These are phyloP conservation scores for Fonsecaea multimorphosa DNA, from an alignment of 2,329 filamentous ascomycete species.

Conservation along the genomic window DNA sequence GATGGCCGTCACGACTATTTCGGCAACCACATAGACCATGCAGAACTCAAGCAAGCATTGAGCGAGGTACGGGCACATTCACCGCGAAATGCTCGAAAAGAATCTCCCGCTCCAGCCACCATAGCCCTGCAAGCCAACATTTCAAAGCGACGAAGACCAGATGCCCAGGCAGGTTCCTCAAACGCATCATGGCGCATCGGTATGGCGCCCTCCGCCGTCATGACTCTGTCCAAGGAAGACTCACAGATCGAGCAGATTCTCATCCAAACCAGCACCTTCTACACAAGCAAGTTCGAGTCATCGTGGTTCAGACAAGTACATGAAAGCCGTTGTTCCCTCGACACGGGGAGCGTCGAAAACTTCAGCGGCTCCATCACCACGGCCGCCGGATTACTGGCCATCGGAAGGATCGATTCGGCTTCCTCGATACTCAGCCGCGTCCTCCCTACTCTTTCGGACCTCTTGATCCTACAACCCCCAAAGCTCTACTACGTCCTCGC, in stretches of 20 bases:
- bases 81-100: slow-evolving; percentile 1
- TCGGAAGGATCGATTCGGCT: slow-evolving; percentile 24
- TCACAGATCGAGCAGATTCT: slow-evolving; percentile 25
- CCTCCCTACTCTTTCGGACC: slow-evolving; percentile 12
- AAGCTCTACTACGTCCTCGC: slow-evolving; percentile 26
- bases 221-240: slow-evolving; percentile 21
- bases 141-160: slow-evolving; percentile 18
- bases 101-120: neutral
- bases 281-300: slow-evolving; percentile 21
- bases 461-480: slow-evolving; percentile 19
- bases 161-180: neutral
- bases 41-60: slow-evolving; percentile 21
- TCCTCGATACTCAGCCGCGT: slow-evolving; percentile 16
- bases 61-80: slow-evolving; percentile 11
- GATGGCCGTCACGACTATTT: slow-evolving; percentile 14
- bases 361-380: slow-evolving; percentile 25
- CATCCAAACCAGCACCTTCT: slow-evolving; percentile 18
- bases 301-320: slow-evolving; percentile 19
- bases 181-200: slow-evolving; percentile 24
- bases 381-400: slow-evolving; percentile 18
- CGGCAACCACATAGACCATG: slow-evolving; percentile 3
- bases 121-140: slow-evolving; percentile 21
- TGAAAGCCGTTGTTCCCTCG: slow-evolving; percentile 8
- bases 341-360: slow-evolving; percentile 22
- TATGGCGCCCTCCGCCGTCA: slow-evolving; percentile 10